Conservation (phyloP, 768 basidiomycete genomes). For the Suillus lakei region DNA sequence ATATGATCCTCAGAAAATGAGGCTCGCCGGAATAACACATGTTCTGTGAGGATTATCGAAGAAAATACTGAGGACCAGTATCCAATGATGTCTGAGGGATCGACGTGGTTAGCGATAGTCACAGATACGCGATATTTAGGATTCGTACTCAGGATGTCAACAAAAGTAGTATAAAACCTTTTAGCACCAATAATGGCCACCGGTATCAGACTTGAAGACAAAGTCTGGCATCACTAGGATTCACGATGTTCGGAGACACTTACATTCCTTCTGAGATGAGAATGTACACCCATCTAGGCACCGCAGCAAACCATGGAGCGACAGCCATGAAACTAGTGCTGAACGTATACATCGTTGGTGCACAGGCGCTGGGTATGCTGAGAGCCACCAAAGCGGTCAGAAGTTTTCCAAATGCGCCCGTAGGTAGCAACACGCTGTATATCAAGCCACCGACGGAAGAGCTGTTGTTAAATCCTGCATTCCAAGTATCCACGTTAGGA, state of each 20-base stretch:
- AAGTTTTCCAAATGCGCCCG: slow-evolving; percentile 52
- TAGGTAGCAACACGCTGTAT: slow-evolving; percentile 40
- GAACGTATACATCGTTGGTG: slow-evolving; percentile 63
- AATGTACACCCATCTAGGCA: slow-evolving; percentile 54
- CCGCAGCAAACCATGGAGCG: slow-evolving; percentile 32
- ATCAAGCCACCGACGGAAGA: slow-evolving; percentile 52
- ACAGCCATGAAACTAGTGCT: slow-evolving; percentile 50
- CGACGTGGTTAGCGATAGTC: neutral
- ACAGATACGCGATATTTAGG: neutral
- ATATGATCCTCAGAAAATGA: slow-evolving; percentile 40
- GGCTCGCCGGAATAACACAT: slow-evolving; percentile 44
- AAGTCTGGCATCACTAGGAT: slow-evolving; percentile 1
- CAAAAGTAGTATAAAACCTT: slow-evolving; percentile 49
- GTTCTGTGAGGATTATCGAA: slow-evolving; percentile 47
- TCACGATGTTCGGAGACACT: slow-evolving; percentile 14
- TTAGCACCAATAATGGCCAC: slow-evolving; percentile 51
- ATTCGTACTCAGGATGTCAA: slow-evolving; percentile 43
- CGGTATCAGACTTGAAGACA: slow-evolving; percentile 44
- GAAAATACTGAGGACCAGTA: slow-evolving; percentile 47
- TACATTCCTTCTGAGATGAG: slow-evolving; percentile 50
- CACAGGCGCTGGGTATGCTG: slow-evolving; percentile 57
- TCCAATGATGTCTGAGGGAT: slow-evolving; percentile 43
- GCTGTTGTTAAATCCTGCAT: slow-evolving; percentile 43
- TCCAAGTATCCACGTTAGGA: slow-evolving; percentile 42
- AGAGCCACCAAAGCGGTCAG: slow-evolving; percentile 56